Evolutionary conservation across 495 filamentous ascomycete genomes (phyloP).

Genomic region (Chaetomium cochliodes): DNA sequence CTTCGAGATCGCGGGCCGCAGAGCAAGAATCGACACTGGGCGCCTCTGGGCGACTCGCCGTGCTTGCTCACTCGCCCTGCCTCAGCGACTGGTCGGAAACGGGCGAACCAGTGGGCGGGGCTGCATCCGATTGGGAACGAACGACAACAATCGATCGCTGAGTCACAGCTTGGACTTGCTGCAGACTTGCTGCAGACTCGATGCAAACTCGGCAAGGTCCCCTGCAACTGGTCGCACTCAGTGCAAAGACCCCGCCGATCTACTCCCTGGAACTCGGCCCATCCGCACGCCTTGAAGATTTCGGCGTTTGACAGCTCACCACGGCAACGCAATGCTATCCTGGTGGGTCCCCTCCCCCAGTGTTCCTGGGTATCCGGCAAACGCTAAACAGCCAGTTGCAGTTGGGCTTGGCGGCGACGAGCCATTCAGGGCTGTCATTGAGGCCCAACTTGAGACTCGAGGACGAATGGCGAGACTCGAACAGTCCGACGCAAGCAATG

Average conservation of each 20-base stretch:
- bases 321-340: slow-evolving; percentile 3
- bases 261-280: slow-evolving; percentile 5
- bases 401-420: background rate
- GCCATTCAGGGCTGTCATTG: slow-evolving; percentile 20
- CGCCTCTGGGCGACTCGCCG: background rate
- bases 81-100: slow-evolving; percentile 13
- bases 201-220: no score
- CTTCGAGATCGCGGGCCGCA: slow-evolving; percentile 5
- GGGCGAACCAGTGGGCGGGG: slow-evolving; percentile 17
- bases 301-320: slow-evolving; percentile 12
- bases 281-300: background rate
- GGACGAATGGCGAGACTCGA: slow-evolving; percentile 16
- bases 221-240: no score
- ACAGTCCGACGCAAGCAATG: background rate
- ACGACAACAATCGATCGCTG: slow-evolving; percentile 19
- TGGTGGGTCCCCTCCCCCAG: background rate
- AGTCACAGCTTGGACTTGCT: background rate
- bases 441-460: slow-evolving; percentile 20
- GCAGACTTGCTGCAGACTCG: no score
- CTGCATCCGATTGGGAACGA: slow-evolving; percentile 25
- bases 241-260: slow-evolving; percentile 5
- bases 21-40: background rate
- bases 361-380: slow-evolving; percentile 2
- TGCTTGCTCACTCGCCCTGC: slow-evolving; percentile 11
- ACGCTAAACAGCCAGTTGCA: slow-evolving; percentile 1